These are phyloP conservation scores for Hyaloscypha variabilis DNA, from an alignment of 495 filamentous ascomycete genomes.

Conservation along the genomic window DNA sequence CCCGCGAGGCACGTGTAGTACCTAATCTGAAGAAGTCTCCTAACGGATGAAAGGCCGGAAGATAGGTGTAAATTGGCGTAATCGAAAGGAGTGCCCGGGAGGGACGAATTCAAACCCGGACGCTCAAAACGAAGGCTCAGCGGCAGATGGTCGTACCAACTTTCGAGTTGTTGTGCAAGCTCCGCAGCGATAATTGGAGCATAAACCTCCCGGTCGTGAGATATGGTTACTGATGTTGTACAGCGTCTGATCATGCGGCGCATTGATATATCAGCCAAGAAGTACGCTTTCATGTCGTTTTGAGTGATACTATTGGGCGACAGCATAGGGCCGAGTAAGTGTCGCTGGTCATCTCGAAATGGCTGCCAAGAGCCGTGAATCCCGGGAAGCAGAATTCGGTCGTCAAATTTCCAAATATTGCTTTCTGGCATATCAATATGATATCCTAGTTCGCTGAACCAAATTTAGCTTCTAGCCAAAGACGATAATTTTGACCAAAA, in stretches of 20 bases:
- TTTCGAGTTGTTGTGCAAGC: conserved; percentile 20
- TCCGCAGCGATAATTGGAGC: conserved; percentile 18
- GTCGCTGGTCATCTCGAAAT: conserved; percentile 11
- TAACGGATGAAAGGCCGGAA: neutral
- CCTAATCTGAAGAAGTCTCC: neutral
- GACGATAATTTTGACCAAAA: neutral
- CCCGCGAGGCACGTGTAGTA: conserved; percentile 12
- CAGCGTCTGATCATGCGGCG: conserved; percentile 23
- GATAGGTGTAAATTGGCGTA: neutral
- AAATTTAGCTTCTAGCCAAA: neutral
- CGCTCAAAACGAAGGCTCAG: conserved; percentile 15
- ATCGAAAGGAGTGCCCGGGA: neutral
- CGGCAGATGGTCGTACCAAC: conserved; percentile 22
- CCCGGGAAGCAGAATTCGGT: conserved; percentile 22
- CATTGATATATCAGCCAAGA: conserved; percentile 21
- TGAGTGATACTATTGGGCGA: neutral
- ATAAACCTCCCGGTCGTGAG: conserved; percentile 14
- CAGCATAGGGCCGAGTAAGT: conserved; percentile 1
- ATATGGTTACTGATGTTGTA: conserved; percentile 18
- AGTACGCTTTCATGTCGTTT: conserved; percentile 17
- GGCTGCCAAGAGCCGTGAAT: conserved; percentile 14
- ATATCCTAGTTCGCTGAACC: conserved; percentile 15
- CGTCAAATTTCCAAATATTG: conserved; percentile 25
- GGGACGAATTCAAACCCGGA: neutral
- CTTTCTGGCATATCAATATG: conserved; percentile 28